Evolutionary conservation across 139 green algal species (phyloP).

Genomic region (Pseudopediastrum boryanum): DNA sequence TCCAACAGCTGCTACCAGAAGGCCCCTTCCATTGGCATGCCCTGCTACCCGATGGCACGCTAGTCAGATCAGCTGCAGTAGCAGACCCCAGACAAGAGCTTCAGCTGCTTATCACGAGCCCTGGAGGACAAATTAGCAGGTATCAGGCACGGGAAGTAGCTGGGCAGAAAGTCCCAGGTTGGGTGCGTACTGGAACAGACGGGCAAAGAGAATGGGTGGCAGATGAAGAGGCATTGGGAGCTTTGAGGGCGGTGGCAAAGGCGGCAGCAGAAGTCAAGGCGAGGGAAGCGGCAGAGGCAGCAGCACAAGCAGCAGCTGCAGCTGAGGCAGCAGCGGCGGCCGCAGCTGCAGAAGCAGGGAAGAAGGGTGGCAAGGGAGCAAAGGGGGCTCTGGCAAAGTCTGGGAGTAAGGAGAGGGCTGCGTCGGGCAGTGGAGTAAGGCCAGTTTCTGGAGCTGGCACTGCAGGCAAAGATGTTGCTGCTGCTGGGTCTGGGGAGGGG

Average conservation of each 20-base stretch:
- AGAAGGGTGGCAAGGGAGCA: conserved; percentile 16
- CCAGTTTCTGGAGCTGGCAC: background rate
- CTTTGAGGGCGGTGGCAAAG: background rate
- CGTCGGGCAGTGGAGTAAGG: background rate
- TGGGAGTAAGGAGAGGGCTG: background rate
- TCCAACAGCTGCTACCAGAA: conserved; percentile 23
- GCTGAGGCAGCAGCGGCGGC: conserved; percentile 11
- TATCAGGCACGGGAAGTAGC: background rate
- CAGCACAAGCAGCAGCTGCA: background rate
- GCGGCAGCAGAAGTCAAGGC: background rate
- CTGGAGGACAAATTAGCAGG: conserved; percentile 22
- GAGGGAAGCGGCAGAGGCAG: background rate
- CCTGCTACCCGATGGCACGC: conserved; percentile 41
- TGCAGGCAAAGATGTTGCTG: background rate
- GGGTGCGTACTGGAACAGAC: background rate
- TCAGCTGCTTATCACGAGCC: conserved; percentile 38
- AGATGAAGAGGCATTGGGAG: conserved; percentile 3
- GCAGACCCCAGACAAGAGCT: conserved; percentile 39
- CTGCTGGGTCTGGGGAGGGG: no score
- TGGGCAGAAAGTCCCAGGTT: conserved; percentile 6
- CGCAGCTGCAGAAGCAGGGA: background rate
- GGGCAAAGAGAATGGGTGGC: conserved; percentile 5
- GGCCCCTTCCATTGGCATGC: conserved; percentile 42
- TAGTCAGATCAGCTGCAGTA: conserved; percentile 32
- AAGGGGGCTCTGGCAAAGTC: conserved; percentile 10